A percentile compares a stretch with the other conserved stretches of the same genome.
These are phyloP conservation scores for Laguncularia racemosa DNA, from an alignment of 345 rosid genomes.

Conservation along the genomic window DNA sequence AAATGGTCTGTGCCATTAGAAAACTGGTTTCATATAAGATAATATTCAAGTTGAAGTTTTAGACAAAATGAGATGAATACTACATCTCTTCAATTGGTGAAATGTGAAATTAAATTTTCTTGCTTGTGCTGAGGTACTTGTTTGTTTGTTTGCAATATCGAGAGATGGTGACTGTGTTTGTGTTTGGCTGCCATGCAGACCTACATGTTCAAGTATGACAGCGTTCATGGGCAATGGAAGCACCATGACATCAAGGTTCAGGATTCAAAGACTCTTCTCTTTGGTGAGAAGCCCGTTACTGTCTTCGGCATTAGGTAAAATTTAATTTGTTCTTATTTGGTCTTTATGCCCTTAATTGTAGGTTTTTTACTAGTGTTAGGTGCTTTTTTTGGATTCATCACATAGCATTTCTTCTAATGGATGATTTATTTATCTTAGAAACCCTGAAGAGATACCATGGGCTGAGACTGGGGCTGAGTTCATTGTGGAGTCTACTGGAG, in stretches of 20 bases:
- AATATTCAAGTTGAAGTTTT: too few relatives aligned
- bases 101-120: background rate
- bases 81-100: too few relatives aligned
- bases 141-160: background rate
- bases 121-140: background rate
- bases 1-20: too few relatives aligned
- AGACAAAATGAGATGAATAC: too few relatives aligned
- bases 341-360: too few relatives aligned
- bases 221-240: slow-evolving; percentile 66
- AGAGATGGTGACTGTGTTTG: background rate
- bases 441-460: slow-evolving; percentile 76
- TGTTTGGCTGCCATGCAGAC: slow-evolving; percentile 15
- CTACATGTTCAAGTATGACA: slow-evolving; percentile 64
- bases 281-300: slow-evolving; percentile 45
- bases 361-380: background rate
- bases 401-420: too few relatives aligned
- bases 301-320: slow-evolving; percentile 46
- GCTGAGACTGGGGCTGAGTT: slow-evolving; percentile 49
- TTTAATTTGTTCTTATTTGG: too few relatives aligned
- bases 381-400: background rate
- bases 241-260: slow-evolving; percentile 46
- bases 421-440: slow-evolving; percentile 18
- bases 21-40: too few relatives aligned
- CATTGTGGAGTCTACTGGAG: slow-evolving; percentile 64
- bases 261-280: slow-evolving; percentile 58